phyloP scores from a whole-genome alignment of 1,139 yeast genomes.

The Yamadazyma blattariae region DNA sequence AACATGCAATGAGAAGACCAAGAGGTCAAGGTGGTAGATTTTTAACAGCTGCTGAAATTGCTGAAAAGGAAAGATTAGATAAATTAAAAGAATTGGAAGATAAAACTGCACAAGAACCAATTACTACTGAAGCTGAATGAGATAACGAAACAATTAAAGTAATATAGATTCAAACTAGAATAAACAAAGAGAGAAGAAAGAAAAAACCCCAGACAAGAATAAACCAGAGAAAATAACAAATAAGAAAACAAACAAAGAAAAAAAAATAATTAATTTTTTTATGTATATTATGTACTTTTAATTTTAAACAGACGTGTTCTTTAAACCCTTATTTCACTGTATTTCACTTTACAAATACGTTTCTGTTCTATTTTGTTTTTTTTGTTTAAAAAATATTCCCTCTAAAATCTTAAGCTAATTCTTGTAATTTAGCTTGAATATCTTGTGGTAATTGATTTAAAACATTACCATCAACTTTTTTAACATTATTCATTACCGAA shows the following conservation, averaged over 20 bases:
- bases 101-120: conserved; percentile 2
- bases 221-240: too few relatives aligned
- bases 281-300: conserved; percentile 10
- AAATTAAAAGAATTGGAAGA: conserved; percentile 42
- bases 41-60: conserved; percentile 94
- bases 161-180: too few relatives aligned
- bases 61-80: conserved; percentile 68
- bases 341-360: too few relatives aligned
- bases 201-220: too few relatives aligned
- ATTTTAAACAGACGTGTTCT: too few relatives aligned
- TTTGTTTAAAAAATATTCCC: too few relatives aligned
- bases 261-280: conserved; percentile 6
- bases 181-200: too few relatives aligned
- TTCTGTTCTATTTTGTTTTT: too few relatives aligned
- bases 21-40: conserved; percentile 99
- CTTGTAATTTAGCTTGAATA: conserved; percentile 17
- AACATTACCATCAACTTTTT: conserved; percentile 29
- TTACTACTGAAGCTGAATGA: conserved; percentile 1
- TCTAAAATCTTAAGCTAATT: conserved; percentile 6
- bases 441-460: conserved; percentile 27
- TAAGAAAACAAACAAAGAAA: too few relatives aligned
- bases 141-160: neutral
- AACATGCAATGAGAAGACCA: conserved; percentile 99
- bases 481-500: conserved; percentile 28
- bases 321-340: too few relatives aligned